Percentiles rank a stretch among this genome's conserved stretches.
phyloP scores from a whole-genome alignment of 768 basidiomycete species.

The Thelephora ganbajun region DNA sequence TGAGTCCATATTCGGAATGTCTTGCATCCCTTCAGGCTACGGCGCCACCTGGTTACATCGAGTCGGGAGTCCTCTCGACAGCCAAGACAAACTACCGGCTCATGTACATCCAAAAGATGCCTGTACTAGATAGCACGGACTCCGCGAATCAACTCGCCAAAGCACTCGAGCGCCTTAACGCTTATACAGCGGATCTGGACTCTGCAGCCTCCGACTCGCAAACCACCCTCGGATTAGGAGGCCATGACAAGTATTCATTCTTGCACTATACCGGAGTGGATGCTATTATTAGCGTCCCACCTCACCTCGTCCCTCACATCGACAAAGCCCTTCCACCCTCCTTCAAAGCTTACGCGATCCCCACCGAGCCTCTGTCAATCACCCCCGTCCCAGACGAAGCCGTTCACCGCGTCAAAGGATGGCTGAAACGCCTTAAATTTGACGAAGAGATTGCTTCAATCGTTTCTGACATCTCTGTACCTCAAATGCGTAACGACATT shows the following conservation, averaged over 20 bases:
- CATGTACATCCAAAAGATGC: neutral
- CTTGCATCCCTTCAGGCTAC: constrained; percentile 45
- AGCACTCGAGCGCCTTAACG: no score
- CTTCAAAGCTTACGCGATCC: constrained; percentile 59
- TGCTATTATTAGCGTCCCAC: constrained; percentile 30
- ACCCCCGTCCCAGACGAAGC: constrained; percentile 44
- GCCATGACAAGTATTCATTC: constrained; percentile 18
- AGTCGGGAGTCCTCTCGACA: neutral
- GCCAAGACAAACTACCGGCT: constrained; percentile 1
- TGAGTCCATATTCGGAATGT: constrained; percentile 13
- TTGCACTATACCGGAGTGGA: constrained; percentile 29
- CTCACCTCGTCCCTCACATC: constrained; percentile 21
- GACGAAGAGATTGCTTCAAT: constrained; percentile 54
- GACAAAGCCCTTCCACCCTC: constrained; percentile 44
- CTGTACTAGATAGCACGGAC: constrained; percentile 17
- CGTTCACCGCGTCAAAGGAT: constrained; percentile 36
- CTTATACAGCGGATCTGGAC: constrained; percentile 5
- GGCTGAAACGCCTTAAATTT: constrained; percentile 50
- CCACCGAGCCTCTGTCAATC: constrained; percentile 30
- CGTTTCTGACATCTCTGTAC: constrained; percentile 52
- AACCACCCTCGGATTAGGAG: constrained; percentile 6
- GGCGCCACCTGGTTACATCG: constrained; percentile 10
- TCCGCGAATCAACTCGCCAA: neutral
- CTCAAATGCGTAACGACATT: constrained; percentile 56
- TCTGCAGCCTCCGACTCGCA: neutral